Conservation (phyloP, 495 filamentous ascomycete genomes). For the Sordaria brevicollis region DNA sequence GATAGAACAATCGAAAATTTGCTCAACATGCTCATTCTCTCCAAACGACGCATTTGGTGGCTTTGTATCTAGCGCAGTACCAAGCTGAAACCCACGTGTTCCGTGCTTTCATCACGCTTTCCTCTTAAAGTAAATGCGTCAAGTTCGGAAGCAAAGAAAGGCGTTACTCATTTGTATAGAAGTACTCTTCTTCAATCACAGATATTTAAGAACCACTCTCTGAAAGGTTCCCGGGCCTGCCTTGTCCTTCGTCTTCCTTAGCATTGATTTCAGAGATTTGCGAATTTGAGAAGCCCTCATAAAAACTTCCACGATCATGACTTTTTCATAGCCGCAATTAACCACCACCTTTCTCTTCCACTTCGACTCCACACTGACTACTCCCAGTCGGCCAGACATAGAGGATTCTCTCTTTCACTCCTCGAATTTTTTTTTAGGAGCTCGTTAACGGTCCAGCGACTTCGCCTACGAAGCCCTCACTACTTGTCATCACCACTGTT, state of each 20-base stretch:
- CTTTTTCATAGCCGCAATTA: not conserved
- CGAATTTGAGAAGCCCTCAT: not conserved
- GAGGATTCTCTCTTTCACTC: not conserved
- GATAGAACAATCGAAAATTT: too few relatives aligned
- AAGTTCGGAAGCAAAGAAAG: not conserved
- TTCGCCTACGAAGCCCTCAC: not conserved
- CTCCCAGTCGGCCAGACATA: not conserved
- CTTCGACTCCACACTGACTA: not conserved
- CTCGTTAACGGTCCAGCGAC: not conserved
- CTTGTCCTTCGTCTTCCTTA: not conserved
- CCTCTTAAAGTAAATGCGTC: not conserved
- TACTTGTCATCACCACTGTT: not conserved
- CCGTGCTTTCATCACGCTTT: not conserved
- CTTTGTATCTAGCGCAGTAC: not conserved
- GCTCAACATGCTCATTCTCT: not conserved
- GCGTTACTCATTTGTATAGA: not conserved
- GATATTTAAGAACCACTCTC: not conserved
- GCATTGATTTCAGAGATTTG: not conserved
- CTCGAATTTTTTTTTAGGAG: not conserved
- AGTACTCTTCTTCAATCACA: too few relatives aligned
- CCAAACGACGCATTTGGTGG: not conserved
- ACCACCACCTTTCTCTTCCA: not conserved
- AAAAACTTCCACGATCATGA: not conserved
- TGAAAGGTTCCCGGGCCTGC: not conserved
- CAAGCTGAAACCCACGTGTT: too few relatives aligned